These are phyloP conservation scores for baker's yeast (Saccharomyces cerevisiae) DNA, from an alignment of 805 yeast genomes.

Conservation along the genomic window DNA sequence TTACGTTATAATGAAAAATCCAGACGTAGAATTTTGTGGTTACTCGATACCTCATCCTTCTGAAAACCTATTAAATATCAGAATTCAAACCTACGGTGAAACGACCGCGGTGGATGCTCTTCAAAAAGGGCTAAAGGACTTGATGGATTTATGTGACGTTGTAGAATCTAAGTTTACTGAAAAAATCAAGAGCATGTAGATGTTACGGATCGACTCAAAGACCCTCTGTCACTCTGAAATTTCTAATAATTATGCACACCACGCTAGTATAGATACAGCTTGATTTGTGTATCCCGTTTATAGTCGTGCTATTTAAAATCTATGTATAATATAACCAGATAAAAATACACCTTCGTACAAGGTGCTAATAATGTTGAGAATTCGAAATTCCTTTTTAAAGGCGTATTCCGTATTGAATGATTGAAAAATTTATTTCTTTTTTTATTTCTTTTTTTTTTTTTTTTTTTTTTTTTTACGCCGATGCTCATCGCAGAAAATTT, in stretches of 20 bases:
- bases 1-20: constrained; percentile 93
- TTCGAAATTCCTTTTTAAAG: background rate
- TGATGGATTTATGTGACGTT: constrained; percentile 71
- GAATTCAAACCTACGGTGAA: constrained; percentile 87
- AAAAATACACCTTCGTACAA: background rate
- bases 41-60: constrained; percentile 98
- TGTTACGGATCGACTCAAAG: background rate
- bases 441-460: background rate
- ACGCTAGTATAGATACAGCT: background rate
- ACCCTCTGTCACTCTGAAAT: background rate
- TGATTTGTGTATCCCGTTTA: background rate
- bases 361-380: background rate
- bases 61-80: constrained; percentile 76
- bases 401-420: background rate
- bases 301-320: background rate
- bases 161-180: constrained; percentile 74
- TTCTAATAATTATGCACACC: background rate
- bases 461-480: background rate
- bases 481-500: constrained; percentile 5
- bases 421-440: constrained; percentile 1
- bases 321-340: background rate
- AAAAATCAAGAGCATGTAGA: constrained; percentile 43
- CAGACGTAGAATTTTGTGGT: constrained; percentile 96
- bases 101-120: constrained; percentile 88
- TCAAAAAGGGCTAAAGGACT: constrained; percentile 81